Evolutionary conservation across 331 rosid genomes (phyloP), one percentile per base, ranked within the genome.

Genomic region (Erythrophleum ivorense): DNA sequence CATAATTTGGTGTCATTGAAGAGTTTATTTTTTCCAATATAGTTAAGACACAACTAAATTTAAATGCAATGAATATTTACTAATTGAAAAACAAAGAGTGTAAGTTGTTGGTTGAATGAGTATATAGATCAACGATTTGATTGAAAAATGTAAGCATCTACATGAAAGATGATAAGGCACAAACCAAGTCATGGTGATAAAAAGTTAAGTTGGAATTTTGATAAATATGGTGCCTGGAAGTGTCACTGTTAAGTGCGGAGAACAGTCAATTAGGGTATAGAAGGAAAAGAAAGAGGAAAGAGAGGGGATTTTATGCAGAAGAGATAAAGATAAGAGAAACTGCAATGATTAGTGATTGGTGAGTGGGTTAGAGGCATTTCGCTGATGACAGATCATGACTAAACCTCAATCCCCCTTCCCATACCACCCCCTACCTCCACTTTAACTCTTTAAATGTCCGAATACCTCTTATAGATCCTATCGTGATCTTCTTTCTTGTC

Each of bases 291-390:
- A 75, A 66, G 19, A 45, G 62, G 52, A 46, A 24, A 15, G 67
- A 83, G 85, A 66, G 68, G 71, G 77, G 77, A 29, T 48, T 77
- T 54, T 83, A 68, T 81, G 89, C 88, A 36, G 40, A 36, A 1
- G 29, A 80, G 82, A 84, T 77, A 33, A 88, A 54, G 83, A 89
- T 85, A 83, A 88, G 83, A 88, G 83, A 64, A 70, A 48, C 64
- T 57, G 81, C 86, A 88, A 88, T 88, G 79, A 90, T 88, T 83
- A 87, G 77, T 46, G 80, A 87, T 83, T 69, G 46, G 78, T 38
- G 74, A 66, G 78, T 81, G 29, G 88, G 76, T 75, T 81, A 31
- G 87, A 85, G 83, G 93, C 91, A 90, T 88, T 85, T 71, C 89
- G 75, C 83, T 89, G 54, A 49, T 49, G 16, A 12, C 54, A 12